These are phyloP conservation scores for Cutaneotrichosporon mucoides DNA, from an alignment of 1,284 basidiomycete species.

Conservation along the genomic window DNA sequence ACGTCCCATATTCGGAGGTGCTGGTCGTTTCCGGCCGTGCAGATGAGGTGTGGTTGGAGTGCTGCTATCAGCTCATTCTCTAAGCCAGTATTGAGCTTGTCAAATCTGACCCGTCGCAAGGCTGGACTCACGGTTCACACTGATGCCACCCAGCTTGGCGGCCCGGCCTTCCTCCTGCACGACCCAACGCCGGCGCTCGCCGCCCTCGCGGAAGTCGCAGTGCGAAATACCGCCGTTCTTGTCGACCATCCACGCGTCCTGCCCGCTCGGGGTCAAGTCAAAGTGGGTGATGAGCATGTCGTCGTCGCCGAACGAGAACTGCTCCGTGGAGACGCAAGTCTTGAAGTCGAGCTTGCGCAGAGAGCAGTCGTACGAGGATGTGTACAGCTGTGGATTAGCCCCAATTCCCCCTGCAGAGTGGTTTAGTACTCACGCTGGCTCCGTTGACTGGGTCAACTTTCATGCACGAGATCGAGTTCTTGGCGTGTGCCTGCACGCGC, in stretches of 20 bases:
- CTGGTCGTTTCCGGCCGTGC: slow-evolving; percentile 46
- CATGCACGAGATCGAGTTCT: slow-evolving; percentile 46
- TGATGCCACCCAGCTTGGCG: slow-evolving; percentile 48
- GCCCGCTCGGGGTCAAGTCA: slow-evolving; percentile 48
- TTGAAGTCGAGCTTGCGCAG: slow-evolving; percentile 49
- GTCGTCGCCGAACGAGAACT: slow-evolving; percentile 48
- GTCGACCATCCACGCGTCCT: slow-evolving; percentile 50
- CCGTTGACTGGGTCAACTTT: slow-evolving; percentile 47
- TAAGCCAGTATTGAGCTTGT: too few relatives aligned
- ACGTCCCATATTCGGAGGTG: slow-evolving; percentile 48
- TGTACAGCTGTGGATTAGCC: slow-evolving; percentile 43
- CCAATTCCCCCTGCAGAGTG: too few relatives aligned
- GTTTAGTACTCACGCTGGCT: slow-evolving; percentile 45
- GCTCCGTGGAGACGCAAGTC: slow-evolving; percentile 44
- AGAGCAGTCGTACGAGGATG: slow-evolving; percentile 52
- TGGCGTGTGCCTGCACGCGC: slow-evolving; percentile 48
- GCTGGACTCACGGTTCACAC: slow-evolving; percentile 49
- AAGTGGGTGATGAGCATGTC: slow-evolving; percentile 51
- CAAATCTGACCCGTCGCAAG: too few relatives aligned
- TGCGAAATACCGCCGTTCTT: slow-evolving; percentile 51
- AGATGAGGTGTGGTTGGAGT: slow-evolving; percentile 41
- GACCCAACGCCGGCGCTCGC: slow-evolving; percentile 37
- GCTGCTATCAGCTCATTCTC: slow-evolving; percentile 24
- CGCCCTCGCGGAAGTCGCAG: slow-evolving; percentile 47
- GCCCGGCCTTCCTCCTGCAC: slow-evolving; percentile 40